Percentiles rank a stretch among this genome's conserved stretches.
These are phyloP conservation scores for Nigrospora osmanthi DNA, from an alignment of 2,329 filamentous ascomycete species.

Conservation along the genomic window DNA sequence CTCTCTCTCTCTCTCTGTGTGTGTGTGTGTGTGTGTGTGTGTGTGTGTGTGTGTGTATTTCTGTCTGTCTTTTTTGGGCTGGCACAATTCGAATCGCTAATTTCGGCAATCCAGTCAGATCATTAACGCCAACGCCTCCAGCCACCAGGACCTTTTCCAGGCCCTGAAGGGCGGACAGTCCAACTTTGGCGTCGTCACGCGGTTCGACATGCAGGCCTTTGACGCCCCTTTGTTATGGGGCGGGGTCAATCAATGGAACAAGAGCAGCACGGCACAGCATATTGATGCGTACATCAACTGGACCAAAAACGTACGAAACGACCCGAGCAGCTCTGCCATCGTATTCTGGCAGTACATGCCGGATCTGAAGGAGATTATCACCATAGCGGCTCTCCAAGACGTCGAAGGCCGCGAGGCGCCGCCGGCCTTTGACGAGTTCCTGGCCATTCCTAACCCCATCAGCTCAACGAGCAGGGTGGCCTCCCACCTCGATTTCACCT, in stretches of 20 bases:
- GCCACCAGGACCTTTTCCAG: slow-evolving; percentile 31
- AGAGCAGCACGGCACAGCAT: slow-evolving; percentile 1
- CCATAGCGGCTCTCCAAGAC: no score
- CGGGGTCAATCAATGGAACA: slow-evolving; percentile 5
- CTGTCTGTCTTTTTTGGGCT: neutral
- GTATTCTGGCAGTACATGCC: slow-evolving; percentile 7
- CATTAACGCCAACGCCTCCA: slow-evolving; percentile 25
- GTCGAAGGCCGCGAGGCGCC: no score
- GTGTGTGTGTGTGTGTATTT: no score
- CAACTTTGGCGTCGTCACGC: slow-evolving; percentile 32
- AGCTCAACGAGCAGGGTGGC: no score
- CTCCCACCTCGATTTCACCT: no score
- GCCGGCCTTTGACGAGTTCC: no score
- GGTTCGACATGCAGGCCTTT: slow-evolving; percentile 16
- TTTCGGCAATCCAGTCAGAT: no score
- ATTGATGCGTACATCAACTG: slow-evolving; percentile 8
- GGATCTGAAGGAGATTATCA: no score
- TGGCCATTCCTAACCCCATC: no score
- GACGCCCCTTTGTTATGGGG: slow-evolving; percentile 9
- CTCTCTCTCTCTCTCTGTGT: no score
- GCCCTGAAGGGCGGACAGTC: slow-evolving; percentile 36
- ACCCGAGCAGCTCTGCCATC: slow-evolving; percentile 6
- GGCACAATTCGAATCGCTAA: no score
- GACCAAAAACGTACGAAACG: slow-evolving; percentile 4
- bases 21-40: no score